Evolutionary conservation across 805 yeast species (phyloP).

Genomic region (Candida sanyiensis): DNA sequence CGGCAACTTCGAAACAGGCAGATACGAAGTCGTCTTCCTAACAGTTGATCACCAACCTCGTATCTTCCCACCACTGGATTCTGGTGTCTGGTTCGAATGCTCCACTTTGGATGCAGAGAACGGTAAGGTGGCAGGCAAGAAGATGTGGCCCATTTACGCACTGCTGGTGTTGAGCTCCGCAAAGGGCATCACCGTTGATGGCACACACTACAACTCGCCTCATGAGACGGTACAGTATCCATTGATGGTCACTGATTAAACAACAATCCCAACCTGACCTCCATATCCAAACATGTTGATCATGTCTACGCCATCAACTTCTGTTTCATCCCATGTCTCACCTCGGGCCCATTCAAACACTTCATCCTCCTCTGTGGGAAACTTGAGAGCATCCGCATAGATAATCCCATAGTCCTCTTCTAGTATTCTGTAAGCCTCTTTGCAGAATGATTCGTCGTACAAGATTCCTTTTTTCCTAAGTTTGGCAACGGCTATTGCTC

Average conservation of each 20-base stretch:
- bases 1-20: neutral
- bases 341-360: neutral
- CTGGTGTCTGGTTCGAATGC: constrained; percentile 1
- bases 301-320: neutral
- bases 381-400: constrained; percentile 3
- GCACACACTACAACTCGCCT: constrained; percentile 1
- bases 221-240: neutral
- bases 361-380: neutral
- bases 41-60: neutral
- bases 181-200: neutral
- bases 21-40: neutral
- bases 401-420: constrained; percentile 3
- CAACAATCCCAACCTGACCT: neutral
- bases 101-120: neutral
- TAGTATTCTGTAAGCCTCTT: constrained; percentile 6
- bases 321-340: neutral
- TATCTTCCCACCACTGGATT: neutral
- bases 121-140: neutral
- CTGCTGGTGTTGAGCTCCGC: neutral
- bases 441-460: constrained; percentile 3
- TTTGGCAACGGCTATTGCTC: constrained; percentile 1
- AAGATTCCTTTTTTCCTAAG: constrained; percentile 1
- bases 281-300: constrained; percentile 3
- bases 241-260: neutral
- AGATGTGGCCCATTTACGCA: neutral